A percentile compares a stretch with the other conserved stretches of the same genome.
phyloP scores from a whole-genome alignment of 2,329 filamentous ascomycete genomes.

The Incumbomyces lentus region DNA sequence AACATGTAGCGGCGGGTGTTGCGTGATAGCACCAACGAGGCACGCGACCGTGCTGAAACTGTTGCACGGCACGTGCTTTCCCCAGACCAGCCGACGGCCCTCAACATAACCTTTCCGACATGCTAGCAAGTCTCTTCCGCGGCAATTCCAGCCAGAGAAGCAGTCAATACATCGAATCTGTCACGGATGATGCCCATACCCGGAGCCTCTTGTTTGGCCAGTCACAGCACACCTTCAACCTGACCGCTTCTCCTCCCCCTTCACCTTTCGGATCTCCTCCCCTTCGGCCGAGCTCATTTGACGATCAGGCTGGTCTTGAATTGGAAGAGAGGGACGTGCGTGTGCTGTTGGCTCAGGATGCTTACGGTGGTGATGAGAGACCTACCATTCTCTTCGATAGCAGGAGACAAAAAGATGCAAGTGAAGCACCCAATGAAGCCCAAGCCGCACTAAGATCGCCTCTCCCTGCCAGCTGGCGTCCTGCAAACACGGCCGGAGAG shows the following conservation, averaged over 20 bases:
- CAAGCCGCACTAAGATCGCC: not conserved
- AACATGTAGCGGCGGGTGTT: not conserved
- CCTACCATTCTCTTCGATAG: slow-evolving; percentile 38
- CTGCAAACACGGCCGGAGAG: not conserved
- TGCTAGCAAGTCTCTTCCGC: slow-evolving; percentile 5
- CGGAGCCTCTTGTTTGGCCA: slow-evolving; percentile 33
- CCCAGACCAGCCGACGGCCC: not conserved
- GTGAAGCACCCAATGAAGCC: not conserved
- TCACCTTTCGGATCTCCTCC: slow-evolving; percentile 29
- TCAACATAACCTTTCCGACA: not conserved
- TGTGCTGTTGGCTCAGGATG: slow-evolving; percentile 39
- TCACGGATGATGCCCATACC: slow-evolving; percentile 40
- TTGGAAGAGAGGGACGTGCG: slow-evolving; percentile 37
- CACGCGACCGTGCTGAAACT: not conserved
- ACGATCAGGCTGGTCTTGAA: slow-evolving; percentile 38
- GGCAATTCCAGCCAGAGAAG: slow-evolving; percentile 2
- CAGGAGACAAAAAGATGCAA: slow-evolving; percentile 16
- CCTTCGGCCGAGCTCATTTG: slow-evolving; percentile 33
- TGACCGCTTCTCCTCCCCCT: slow-evolving; percentile 28
- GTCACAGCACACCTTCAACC: slow-evolving; percentile 34
- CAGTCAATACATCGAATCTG: slow-evolving; percentile 27
- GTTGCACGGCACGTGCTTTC: slow-evolving; percentile 7
- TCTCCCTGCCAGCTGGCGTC: not conserved
- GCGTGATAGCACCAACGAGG: not conserved
- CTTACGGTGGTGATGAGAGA: slow-evolving; percentile 36